Evolutionary conservation across 1,284 basidiomycete species (phyloP), one percentile per base, ranked within the genome.

Genomic region (Ceratobasidium sp.): DNA sequence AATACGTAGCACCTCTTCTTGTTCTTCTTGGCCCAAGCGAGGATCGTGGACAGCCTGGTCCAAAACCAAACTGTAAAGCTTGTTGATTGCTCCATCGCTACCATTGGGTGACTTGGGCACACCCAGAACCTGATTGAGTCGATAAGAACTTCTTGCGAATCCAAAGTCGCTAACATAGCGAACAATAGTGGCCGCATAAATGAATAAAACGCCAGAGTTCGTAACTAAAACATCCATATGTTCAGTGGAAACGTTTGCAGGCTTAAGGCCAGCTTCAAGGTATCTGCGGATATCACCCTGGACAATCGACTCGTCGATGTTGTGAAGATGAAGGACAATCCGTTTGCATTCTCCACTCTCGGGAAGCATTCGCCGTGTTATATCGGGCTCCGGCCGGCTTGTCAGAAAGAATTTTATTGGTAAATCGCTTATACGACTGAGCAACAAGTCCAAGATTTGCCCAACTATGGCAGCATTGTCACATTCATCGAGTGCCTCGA

Each of bases 401-500:
- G 73, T 64, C 10, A 74, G 30, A 26, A 74, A 48, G 28, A 74
- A 65, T 50, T 53, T 65, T 32, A 74, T 21, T 1, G 65, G 65
- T 14, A 69, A 18, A 6, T 45, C 18, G 9, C 21, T 3, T 8
- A 28, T 18, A 32, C 8, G 3, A 16, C n/a, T 4, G 3, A 58
- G 28, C 3, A 70, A n/a, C 12, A 30, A 4, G 12, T 70, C 65
- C 23, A 74, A 53, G 12, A 72, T 53, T 26, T 52, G 41, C n/a
- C 57, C 34, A 1, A 59, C 55, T 18, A 43, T 36, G 21, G 26
- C 10, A 28, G 50, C n/a, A 18, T 45, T 26, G 9, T 36, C 32
- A 57, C 73, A 74, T 57, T 74, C 73, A 26, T 74, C 73, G 3
- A 74, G 61, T 4, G 61, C 73, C 23, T 74, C 73, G 34, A 74